phyloP scores from a whole-genome alignment of 1,284 basidiomycete species.

The Phlebopus sp. region DNA sequence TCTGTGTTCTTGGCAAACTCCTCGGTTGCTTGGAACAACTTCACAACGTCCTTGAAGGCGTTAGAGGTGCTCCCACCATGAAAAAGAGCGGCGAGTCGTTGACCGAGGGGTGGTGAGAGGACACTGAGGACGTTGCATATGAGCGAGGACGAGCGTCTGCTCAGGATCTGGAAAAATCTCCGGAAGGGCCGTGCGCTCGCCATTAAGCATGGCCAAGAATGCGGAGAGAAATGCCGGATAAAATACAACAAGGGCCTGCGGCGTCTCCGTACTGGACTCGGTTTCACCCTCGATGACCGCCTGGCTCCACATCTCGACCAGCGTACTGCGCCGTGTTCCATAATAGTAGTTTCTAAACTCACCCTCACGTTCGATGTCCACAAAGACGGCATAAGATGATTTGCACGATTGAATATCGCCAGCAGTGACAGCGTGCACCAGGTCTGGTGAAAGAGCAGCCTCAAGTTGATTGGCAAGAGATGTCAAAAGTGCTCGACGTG shows the following conservation, averaged over 20 bases:
- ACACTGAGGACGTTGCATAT: conserved; percentile 76
- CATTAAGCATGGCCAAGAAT: conserved; percentile 64
- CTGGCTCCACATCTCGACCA: conserved; percentile 71
- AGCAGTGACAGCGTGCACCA: conserved; percentile 78
- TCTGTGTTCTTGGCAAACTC: conserved; percentile 74
- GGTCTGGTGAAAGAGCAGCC: conserved; percentile 79
- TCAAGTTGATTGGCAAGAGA: conserved; percentile 93
- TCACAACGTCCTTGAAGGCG: conserved; percentile 69
- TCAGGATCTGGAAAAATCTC: conserved; percentile 81
- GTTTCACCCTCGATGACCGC: conserved; percentile 43
- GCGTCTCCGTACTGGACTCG: conserved; percentile 25
- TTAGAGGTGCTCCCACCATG: conserved; percentile 57
- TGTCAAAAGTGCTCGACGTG: conserved; percentile 77
- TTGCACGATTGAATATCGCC: conserved; percentile 73
- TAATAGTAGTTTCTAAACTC: conserved; percentile 95
- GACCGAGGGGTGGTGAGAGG: conserved; percentile 76
- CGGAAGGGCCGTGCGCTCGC: conserved; percentile 73
- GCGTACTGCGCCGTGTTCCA: conserved; percentile 64
- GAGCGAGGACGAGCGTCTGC: conserved; percentile 71
- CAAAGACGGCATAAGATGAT: conserved; percentile 82
- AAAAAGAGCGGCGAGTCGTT: conserved; percentile 68
- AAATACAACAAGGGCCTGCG: conserved; percentile 56
- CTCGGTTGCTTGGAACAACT: conserved; percentile 70
- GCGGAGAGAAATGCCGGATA: conserved; percentile 70
- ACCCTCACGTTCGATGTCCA: conserved; percentile 82